Conservation (phyloP, 2,329 filamentous ascomycete species). For the Fusarium duplospermum region DNA sequence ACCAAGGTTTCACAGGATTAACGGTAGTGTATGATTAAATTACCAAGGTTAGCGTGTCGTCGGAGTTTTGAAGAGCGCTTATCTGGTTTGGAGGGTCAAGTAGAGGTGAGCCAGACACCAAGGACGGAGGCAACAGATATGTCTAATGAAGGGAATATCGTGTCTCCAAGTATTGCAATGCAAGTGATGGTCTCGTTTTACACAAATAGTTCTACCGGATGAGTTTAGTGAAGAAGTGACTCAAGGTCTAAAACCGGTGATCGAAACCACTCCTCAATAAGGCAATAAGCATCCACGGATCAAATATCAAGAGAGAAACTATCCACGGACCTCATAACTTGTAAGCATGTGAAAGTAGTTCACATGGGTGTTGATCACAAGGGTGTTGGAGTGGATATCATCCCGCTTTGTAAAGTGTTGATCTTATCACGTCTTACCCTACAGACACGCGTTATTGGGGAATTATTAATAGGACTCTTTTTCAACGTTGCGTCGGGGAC, state of each 20-base stretch:
- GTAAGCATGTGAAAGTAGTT: not conserved
- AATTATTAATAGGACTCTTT: not conserved
- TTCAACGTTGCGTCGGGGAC: not conserved
- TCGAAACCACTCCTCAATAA: not conserved
- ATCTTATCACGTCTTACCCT: not conserved
- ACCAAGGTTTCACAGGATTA: not conserved
- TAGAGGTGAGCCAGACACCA: not conserved
- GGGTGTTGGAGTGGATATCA: not conserved
- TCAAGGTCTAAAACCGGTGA: too few relatives aligned
- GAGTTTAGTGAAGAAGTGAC: not conserved
- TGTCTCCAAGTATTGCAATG: fast-evolving
- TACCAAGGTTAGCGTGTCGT: not conserved
- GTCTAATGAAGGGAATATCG: not conserved
- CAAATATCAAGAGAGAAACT: not conserved
- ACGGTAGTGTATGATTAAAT: not conserved
- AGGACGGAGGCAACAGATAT: not conserved
- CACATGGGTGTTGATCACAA: not conserved
- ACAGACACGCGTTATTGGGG: not conserved
- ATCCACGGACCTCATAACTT: not conserved
- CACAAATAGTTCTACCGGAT: not conserved
- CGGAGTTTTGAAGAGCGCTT: not conserved
- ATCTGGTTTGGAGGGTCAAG: not conserved
- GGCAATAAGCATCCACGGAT: not conserved
- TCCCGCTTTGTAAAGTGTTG: not conserved
- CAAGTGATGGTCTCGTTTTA: not conserved